Evolutionary conservation across 1,284 basidiomycete species (phyloP).

Genomic region (Gomphus sp.): DNA sequence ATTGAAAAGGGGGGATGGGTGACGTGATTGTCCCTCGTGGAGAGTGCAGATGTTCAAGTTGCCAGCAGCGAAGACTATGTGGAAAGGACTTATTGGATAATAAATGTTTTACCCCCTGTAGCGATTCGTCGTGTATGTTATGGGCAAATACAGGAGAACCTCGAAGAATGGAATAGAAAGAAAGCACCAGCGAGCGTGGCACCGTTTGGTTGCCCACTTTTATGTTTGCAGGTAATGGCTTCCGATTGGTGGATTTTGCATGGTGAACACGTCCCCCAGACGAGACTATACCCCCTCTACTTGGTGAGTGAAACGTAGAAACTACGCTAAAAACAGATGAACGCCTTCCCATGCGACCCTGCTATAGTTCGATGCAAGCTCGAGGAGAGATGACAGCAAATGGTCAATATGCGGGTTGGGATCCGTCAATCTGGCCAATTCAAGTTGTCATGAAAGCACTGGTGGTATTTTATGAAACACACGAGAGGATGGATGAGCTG

Average conservation of each 20-base stretch:
- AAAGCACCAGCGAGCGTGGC: background rate
- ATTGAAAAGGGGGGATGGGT: slow-evolving; percentile 25
- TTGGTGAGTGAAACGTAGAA: background rate
- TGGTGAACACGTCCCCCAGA: background rate
- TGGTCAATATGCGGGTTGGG: too few species aligned
- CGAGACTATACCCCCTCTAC: background rate
- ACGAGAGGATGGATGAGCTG: too few species aligned
- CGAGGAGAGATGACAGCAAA: too few species aligned
- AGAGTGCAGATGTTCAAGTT: slow-evolving; percentile 26
- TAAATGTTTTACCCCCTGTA: background rate
- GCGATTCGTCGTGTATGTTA: background rate
- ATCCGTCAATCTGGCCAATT: too few species aligned
- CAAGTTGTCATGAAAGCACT: too few species aligned
- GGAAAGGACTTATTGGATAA: background rate
- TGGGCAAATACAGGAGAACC: background rate
- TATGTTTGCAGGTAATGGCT: background rate
- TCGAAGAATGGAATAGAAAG: background rate
- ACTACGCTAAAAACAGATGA: background rate
- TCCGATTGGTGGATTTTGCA: background rate
- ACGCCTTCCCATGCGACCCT: background rate
- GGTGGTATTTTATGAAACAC: too few species aligned
- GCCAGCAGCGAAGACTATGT: background rate
- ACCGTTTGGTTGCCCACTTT: background rate
- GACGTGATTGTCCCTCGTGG: slow-evolving; percentile 41
- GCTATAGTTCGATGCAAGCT: background rate